A percentile compares a stretch with the other conserved stretches of the same genome.
Evolutionary conservation across 2,329 filamentous ascomycete genomes (phyloP).

Genomic region (Alternaria metachromatica): DNA sequence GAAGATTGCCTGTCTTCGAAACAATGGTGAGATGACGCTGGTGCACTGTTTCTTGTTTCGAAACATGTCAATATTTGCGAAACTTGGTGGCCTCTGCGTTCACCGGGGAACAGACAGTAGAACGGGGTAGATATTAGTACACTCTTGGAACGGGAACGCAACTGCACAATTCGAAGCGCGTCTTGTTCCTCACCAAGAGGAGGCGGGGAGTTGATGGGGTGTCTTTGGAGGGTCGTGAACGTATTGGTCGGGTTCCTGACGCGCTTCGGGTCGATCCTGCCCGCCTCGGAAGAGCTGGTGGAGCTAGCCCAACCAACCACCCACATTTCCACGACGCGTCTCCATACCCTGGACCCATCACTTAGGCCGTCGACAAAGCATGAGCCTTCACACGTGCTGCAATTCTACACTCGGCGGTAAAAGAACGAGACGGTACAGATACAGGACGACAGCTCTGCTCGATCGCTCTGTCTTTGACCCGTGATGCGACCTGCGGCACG

Average conservation of each 20-base stretch:
- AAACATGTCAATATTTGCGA: slow-evolving; percentile 9
- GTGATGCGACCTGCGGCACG: slow-evolving; percentile 7
- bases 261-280: neutral
- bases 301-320: neutral
- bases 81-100: neutral
- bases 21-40: slow-evolving; percentile 10
- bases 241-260: neutral
- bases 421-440: neutral
- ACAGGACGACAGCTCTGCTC: neutral
- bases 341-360: neutral
- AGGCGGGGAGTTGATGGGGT: neutral
- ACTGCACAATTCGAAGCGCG: neutral
- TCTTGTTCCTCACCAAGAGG: neutral
- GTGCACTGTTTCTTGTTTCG: slow-evolving; percentile 11
- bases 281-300: neutral
- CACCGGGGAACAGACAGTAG: neutral
- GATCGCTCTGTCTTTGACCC: neutral
- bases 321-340: neutral
- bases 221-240: neutral
- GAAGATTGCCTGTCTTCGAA: slow-evolving; percentile 3
- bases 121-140: neutral
- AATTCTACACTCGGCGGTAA: neutral
- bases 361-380: neutral
- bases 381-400: neutral
- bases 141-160: neutral